Conservation (phyloP, 805 yeast genomes). For the Isabelozyma pseudorhagii region DNA sequence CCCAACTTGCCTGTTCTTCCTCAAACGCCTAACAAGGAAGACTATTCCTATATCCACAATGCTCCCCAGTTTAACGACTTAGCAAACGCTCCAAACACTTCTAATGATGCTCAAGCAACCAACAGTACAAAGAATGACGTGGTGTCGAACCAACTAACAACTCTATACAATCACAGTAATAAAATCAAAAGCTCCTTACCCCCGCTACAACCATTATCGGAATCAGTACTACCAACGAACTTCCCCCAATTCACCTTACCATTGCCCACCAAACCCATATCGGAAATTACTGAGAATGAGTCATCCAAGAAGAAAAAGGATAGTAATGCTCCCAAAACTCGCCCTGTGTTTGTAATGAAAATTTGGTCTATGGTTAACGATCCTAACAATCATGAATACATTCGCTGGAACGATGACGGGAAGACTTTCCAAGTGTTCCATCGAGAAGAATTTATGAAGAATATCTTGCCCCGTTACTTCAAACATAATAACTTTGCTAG, state of each 20-base stretch:
- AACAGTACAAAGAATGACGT: not conserved
- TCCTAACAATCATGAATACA: conserved; percentile 60
- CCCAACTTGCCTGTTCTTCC: not conserved
- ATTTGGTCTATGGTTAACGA: conserved; percentile 96
- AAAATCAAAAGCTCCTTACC: conserved; percentile 14
- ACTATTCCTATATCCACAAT: not conserved
- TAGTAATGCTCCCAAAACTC: conserved; percentile 42
- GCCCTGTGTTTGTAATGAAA: conserved; percentile 91
- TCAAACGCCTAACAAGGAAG: not conserved
- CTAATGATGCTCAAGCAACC: not conserved
- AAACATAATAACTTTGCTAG: conserved; percentile 93
- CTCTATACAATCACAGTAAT: conserved; percentile 8
- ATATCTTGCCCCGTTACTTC: conserved; percentile 85
- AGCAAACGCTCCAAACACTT: not conserved
- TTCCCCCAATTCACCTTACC: conserved; percentile 13
- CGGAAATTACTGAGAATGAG: conserved; percentile 1
- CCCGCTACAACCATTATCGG: conserved; percentile 26
- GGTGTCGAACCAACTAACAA: conserved; percentile 5
- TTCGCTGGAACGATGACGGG: conserved; percentile 86
- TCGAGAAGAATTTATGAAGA: conserved; percentile 80
- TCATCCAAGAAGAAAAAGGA: conserved; percentile 28
- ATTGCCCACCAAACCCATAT: not conserved
- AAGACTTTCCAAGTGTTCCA: conserved; percentile 79
- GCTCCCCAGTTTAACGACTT: not conserved
- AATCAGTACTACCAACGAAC: conserved; percentile 23